phyloP scores from a whole-genome alignment of 306 rosid genomes.

The Cercis canadensis region DNA sequence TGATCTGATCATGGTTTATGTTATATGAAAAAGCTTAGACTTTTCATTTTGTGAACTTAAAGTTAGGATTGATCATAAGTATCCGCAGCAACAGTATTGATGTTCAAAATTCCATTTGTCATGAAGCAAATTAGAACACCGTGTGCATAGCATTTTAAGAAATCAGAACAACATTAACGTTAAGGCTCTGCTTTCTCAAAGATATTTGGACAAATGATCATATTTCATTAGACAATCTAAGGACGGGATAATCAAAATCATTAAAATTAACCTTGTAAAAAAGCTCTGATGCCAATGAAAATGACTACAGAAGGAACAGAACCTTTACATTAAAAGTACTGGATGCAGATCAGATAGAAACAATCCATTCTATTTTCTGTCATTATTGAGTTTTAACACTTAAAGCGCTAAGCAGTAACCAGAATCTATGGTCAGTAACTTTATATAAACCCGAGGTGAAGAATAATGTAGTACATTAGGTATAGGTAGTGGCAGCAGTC shows the following conservation, averaged over 20 bases:
- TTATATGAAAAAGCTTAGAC: no score
- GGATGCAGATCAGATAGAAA: constrained; percentile 27
- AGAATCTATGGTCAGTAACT: background rate
- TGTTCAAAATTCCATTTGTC: constrained; percentile 33
- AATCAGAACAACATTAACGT: constrained; percentile 12
- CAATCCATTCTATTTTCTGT: background rate
- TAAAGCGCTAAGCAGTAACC: background rate
- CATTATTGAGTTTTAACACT: constrained; percentile 1
- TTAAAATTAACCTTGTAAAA: background rate
- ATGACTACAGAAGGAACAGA: constrained; percentile 41
- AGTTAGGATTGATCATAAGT: no score
- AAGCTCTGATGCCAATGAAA: constrained; percentile 2
- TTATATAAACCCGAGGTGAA: constrained; percentile 10
- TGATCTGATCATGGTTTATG: no score
- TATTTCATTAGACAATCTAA: background rate
- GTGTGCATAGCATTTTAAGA: constrained; percentile 20
- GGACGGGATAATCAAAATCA: background rate
- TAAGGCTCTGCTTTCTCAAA: no score
- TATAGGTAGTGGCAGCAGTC: constrained; percentile 12
- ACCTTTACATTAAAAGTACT: constrained; percentile 20
- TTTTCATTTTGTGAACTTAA: constrained; percentile 7
- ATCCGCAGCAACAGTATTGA: constrained; percentile 17
- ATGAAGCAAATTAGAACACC: constrained; percentile 28
- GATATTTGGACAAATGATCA: no score
- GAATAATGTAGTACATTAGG: constrained; percentile 8